phyloP scores from a whole-genome alignment of 305 asterid species.

The Galium porrigens region DNA sequence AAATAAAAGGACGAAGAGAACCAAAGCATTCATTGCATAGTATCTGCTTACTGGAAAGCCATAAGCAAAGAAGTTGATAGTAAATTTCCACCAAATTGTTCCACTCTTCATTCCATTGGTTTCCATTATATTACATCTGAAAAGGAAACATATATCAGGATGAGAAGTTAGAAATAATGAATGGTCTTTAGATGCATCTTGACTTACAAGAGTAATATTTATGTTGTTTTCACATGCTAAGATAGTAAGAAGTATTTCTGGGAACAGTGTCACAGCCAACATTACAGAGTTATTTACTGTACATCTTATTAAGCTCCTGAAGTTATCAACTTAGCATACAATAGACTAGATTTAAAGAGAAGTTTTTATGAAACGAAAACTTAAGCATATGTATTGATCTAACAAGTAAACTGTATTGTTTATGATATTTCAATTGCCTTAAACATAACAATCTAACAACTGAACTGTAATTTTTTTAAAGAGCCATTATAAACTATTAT shows the following conservation, averaged over 20 bases:
- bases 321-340: not conserved
- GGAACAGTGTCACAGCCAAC: not conserved
- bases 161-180: not conserved
- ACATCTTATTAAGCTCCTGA: not conserved
- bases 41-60: conserved; percentile 83
- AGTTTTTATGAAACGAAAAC: not conserved
- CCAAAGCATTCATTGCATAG: conserved; percentile 9
- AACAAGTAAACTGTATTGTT: not conserved
- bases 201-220: not conserved
- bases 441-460: not conserved
- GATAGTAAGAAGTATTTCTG: not conserved
- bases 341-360: not conserved
- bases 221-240: not conserved
- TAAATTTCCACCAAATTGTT: conserved; percentile 62
- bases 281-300: not conserved
- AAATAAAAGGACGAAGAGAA: not conserved
- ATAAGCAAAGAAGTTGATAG: conserved; percentile 91
- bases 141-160: not conserved
- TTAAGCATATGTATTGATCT: not conserved
- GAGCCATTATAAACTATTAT: not conserved
- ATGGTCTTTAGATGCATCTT: not conserved
- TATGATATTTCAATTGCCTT: not conserved
- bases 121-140: conserved; percentile 81
- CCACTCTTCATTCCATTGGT: conserved; percentile 68
- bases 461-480: not conserved